Base-by-base conservation (phyloP, 495 filamentous ascomycete species). In the Bombardia bombarda region DNA sequence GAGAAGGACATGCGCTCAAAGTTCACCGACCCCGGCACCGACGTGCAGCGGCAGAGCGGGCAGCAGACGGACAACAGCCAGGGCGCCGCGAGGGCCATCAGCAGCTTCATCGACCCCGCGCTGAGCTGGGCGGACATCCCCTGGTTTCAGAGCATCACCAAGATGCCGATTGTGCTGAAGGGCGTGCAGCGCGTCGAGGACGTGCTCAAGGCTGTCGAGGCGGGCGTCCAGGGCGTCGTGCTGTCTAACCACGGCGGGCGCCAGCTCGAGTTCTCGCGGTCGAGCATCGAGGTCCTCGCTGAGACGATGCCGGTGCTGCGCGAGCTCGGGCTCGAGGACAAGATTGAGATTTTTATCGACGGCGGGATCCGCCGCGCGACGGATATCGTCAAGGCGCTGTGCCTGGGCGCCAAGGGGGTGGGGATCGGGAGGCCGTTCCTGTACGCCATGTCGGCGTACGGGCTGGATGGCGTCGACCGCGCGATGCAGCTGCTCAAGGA, bases 1-100 rank as follows among this genome's bases (percentile, higher is more conserved):
- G 92, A 99, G 65, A 97, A 97, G 68, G 78, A 82, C 52, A 96
- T 97, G 90, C 84, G 92, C 22, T 78, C 77, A 26, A 97, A 96
- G 58, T 98, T 96, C 64, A 78, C 77, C 23, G 93, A 95, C 45
- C 70, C 73, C 7, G 92, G 90, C 10, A 88, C 83, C 14, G 85
- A 82, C 53, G 86, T 99, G 19, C n/a, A n/a, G n/a, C n/a, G n/a
- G n/a, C 92, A 97, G 57, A 64, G 63, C 28, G 69, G 67, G 8
- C 80, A 82, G 25, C 66, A 79, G 45, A 84, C 92, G 21, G 87
- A 99, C 62, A 82, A 80, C 19, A 85, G 79, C 3, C 90, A 97
- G 67, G 92, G 92, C 22, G 93, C 89, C 13, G 92, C 92, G 2
- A 79, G 90, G 45, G 75, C 75, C 40, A 99, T 97, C 53, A 93